phyloP scores from a whole-genome alignment of 164 flowering plant species.

The Aristolochia californica region DNA sequence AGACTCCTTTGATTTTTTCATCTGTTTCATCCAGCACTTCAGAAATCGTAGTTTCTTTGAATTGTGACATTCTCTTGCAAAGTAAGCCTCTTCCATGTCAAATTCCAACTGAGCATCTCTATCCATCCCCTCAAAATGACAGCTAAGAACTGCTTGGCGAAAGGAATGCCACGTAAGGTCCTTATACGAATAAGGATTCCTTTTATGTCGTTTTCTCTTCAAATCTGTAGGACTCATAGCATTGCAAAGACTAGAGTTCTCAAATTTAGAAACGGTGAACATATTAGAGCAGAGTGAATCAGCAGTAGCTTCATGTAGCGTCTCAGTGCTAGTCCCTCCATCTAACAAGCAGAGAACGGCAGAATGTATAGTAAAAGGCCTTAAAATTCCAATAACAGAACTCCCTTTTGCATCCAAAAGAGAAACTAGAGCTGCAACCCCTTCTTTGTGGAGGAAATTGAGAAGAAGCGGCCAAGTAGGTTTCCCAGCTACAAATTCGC shows the following conservation, averaged over 20 bases:
- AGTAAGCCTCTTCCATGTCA: slow-evolving; percentile 49
- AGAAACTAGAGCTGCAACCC: slow-evolving; percentile 47
- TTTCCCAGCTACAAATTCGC: slow-evolving; percentile 21
- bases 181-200: slow-evolving; percentile 14
- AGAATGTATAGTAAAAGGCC: slow-evolving; percentile 58
- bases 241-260: slow-evolving; percentile 7
- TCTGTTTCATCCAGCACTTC: slow-evolving; percentile 90
- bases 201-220: slow-evolving; percentile 24
- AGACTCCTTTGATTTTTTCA: slow-evolving; percentile 17
- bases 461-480: slow-evolving; percentile 75
- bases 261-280: slow-evolving; percentile 16
- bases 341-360: slow-evolving; percentile 47
- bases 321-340: not conserved
- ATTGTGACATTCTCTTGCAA: slow-evolving; percentile 23
- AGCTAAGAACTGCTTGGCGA: slow-evolving; percentile 35
- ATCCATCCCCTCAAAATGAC: not conserved
- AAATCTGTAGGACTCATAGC: slow-evolving; percentile 7
- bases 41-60: slow-evolving; percentile 75
- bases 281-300: slow-evolving; percentile 10
- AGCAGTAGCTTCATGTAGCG: slow-evolving; percentile 4
- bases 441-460: slow-evolving; percentile 45
- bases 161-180: slow-evolving; percentile 62
- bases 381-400: slow-evolving; percentile 42
- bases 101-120: slow-evolving; percentile 8
- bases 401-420: slow-evolving; percentile 32